Conservation (phyloP, 129 eudicot species). For the Mikania micrantha region DNA sequence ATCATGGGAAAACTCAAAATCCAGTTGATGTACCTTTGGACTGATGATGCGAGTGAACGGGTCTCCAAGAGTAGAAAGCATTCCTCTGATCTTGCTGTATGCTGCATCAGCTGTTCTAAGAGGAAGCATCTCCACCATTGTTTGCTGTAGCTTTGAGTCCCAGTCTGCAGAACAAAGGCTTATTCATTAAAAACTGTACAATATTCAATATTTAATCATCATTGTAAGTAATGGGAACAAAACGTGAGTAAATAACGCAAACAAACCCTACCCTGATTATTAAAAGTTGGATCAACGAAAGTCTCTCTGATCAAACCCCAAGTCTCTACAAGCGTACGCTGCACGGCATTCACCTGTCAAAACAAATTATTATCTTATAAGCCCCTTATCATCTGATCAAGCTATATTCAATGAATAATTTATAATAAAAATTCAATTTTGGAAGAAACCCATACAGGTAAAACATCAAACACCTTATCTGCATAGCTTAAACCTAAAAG, state of each 20-base stretch:
- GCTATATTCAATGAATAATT: not conserved
- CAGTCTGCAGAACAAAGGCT: constrained; percentile 45
- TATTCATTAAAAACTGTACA: not conserved
- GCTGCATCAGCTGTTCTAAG: constrained; percentile 97
- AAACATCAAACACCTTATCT: constrained; percentile 10
- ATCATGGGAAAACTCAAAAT: not conserved
- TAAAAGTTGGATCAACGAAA: constrained; percentile 87
- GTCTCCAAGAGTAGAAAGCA: constrained; percentile 96
- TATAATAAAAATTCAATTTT: not conserved
- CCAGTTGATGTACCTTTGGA: constrained; percentile 60
- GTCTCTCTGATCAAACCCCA: constrained; percentile 98
- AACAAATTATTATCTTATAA: constrained; percentile 1
- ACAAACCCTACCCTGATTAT: constrained; percentile 66
- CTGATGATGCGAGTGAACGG: constrained; percentile 92
- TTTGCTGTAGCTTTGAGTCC: constrained; percentile 88
- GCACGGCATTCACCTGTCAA: constrained; percentile 77
- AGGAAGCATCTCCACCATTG: constrained; percentile 99
- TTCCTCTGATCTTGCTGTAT: constrained; percentile 79
- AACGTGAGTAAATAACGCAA: not conserved
- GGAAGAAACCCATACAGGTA: not conserved
- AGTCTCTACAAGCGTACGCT: constrained; percentile 94
- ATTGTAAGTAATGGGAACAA: not conserved
- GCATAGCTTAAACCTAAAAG: not conserved
- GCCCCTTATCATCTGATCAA: not conserved
- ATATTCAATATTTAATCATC: not conserved